Evolutionary conservation across 139 green algal genomes (phyloP).

Genomic region (Nannochloris sp.): DNA sequence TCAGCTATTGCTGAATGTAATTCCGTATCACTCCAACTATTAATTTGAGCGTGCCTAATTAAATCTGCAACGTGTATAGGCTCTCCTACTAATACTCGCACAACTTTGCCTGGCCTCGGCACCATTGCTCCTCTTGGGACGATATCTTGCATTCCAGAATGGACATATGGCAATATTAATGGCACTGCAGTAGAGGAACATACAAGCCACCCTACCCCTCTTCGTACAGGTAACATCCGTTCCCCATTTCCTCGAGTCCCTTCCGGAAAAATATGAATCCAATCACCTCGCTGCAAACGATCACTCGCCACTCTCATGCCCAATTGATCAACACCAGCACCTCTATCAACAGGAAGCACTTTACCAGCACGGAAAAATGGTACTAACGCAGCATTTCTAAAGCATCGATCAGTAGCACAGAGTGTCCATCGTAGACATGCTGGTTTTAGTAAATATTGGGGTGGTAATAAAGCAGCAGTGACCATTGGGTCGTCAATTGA

Average conservation of each 20-base stretch:
- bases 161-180: slow-evolving; percentile 80
- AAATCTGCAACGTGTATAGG: slow-evolving; percentile 50
- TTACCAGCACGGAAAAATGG: slow-evolving; percentile 75
- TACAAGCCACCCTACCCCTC: slow-evolving; percentile 67
- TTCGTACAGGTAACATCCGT: slow-evolving; percentile 47
- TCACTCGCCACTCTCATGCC: slow-evolving; percentile 64
- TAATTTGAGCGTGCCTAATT: slow-evolving; percentile 11
- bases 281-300: slow-evolving; percentile 60
- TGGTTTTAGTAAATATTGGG: slow-evolving; percentile 29
- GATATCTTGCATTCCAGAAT: slow-evolving; percentile 75
- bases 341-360: slow-evolving; percentile 81
- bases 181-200: slow-evolving; percentile 34
- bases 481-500: slow-evolving; percentile 85
- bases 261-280: slow-evolving; percentile 93
- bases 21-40: slow-evolving; percentile 40
- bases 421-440: slow-evolving; percentile 68
- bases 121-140: slow-evolving; percentile 58
- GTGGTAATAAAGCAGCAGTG: slow-evolving; percentile 55
- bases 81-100: slow-evolving; percentile 64
- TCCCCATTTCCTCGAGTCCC: slow-evolving; percentile 67
- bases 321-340: slow-evolving; percentile 64
- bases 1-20: slow-evolving; percentile 46
- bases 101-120: slow-evolving; percentile 36
- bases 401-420: slow-evolving; percentile 87
- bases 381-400: slow-evolving; percentile 48